These are phyloP conservation scores for Prunus davidiana DNA, from an alignment of 306 rosid genomes.

Conservation along the genomic window DNA sequence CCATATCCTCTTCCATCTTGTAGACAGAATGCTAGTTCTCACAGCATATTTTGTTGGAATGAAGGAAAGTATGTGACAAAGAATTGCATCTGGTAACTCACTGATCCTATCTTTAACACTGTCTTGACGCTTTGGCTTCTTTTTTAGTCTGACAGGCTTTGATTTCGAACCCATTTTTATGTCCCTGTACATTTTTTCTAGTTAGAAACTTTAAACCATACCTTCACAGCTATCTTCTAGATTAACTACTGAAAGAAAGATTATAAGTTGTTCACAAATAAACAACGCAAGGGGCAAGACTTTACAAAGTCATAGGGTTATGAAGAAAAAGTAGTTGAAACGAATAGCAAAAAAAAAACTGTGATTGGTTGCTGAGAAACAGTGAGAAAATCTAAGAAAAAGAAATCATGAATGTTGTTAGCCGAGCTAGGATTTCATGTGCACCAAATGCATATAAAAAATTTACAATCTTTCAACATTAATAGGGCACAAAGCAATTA, in stretches of 20 bases:
- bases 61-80: conserved; percentile 4
- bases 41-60: background rate
- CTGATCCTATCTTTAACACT: background rate
- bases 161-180: background rate
- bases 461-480: no score
- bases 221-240: background rate
- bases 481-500: no score
- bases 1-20: background rate
- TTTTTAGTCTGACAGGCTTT: background rate
- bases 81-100: background rate
- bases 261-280: background rate
- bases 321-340: no score
- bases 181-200: background rate
- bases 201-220: no score
- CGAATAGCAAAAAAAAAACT: no score
- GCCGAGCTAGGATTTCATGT: no score
- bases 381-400: no score
- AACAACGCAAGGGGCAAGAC: background rate
- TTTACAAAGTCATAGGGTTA: no score
- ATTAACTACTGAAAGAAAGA: background rate
- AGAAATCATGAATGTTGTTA: no score
- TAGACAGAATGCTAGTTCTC: background rate
- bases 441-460: no score
- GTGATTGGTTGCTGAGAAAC: no score
- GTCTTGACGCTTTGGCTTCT: background rate